phyloP scores from a whole-genome alignment of 2,329 filamentous ascomycete genomes.

The Alternaria postmessia region DNA sequence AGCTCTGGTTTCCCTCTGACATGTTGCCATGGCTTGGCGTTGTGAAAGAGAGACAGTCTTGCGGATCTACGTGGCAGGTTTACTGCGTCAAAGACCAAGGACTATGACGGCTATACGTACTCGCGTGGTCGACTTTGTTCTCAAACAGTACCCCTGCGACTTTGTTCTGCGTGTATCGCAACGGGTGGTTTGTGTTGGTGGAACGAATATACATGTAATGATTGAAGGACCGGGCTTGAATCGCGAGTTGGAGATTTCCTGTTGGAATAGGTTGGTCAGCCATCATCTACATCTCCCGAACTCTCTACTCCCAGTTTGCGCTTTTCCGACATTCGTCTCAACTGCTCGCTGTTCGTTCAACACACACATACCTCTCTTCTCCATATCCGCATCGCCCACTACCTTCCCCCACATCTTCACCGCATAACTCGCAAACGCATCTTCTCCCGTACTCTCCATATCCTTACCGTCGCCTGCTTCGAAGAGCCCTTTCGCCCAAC shows the following conservation, averaged over 20 bases:
- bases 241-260: slow-evolving; percentile 82
- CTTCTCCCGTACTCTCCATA: slow-evolving; percentile 89
- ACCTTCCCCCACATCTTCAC: slow-evolving; percentile 93
- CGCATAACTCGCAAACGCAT: slow-evolving; percentile 85
- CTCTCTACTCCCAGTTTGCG: background rate
- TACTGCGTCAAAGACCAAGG: slow-evolving; percentile 44
- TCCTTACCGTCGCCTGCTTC: slow-evolving; percentile 78
- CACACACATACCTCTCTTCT: slow-evolving; percentile 63
- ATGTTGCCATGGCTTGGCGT: no score
- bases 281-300: background rate
- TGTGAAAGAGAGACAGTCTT: no score
- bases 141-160: slow-evolving; percentile 78
- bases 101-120: slow-evolving; percentile 72
- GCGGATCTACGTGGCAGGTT: rapidly evolving
- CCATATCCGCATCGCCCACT: slow-evolving; percentile 78
- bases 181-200: slow-evolving; percentile 75
- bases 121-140: slow-evolving; percentile 93
- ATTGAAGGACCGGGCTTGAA: slow-evolving; percentile 76
- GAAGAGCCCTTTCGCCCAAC: slow-evolving; percentile 85
- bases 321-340: background rate
- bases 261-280: background rate
- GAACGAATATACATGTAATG: slow-evolving; percentile 83
- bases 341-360: background rate
- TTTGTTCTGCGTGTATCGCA: slow-evolving; percentile 82
- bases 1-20: background rate